These are phyloP conservation scores for Heterobasidion irregulare DNA, from an alignment of 1,284 basidiomycete species.

Conservation along the genomic window DNA sequence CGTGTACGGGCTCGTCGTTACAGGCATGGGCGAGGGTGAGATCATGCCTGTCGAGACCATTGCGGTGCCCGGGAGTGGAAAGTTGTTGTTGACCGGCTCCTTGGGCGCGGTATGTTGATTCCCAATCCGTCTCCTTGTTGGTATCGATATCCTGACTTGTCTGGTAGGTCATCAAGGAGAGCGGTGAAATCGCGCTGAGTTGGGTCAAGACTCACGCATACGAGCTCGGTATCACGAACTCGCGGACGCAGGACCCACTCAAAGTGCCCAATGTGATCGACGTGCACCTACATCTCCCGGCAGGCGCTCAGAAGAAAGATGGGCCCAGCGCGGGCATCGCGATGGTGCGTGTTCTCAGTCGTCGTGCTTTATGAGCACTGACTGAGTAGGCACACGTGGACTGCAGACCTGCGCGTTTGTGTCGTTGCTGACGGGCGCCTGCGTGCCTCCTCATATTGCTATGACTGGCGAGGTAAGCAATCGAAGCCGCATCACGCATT, in stretches of 20 bases:
- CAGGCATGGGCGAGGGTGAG: slow-evolving; percentile 82
- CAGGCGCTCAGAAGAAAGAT: slow-evolving; percentile 86
- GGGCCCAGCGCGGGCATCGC: slow-evolving; percentile 86
- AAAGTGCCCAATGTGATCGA: slow-evolving; percentile 66
- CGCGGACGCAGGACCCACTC: slow-evolving; percentile 63
- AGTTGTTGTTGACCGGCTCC: slow-evolving; percentile 73
- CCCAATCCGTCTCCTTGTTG: not conserved
- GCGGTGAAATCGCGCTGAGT: slow-evolving; percentile 78
- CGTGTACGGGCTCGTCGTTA: slow-evolving; percentile 84
- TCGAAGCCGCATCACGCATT: not conserved
- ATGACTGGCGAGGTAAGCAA: slow-evolving; percentile 74
- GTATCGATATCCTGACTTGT: not conserved
- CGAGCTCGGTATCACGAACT: slow-evolving; percentile 68
- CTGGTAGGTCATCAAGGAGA: slow-evolving; percentile 74
- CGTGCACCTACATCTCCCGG: slow-evolving; percentile 83
- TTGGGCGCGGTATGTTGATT: slow-evolving; percentile 55
- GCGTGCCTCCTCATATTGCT: slow-evolving; percentile 60
- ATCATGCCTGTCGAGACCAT: slow-evolving; percentile 80
- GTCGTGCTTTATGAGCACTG: not conserved
- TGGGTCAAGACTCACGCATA: slow-evolving; percentile 84
- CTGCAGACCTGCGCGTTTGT: slow-evolving; percentile 73
- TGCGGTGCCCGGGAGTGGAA: slow-evolving; percentile 62
- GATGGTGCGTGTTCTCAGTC: slow-evolving; percentile 41
- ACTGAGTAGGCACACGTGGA: not conserved
- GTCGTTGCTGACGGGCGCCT: slow-evolving; percentile 70